phyloP scores from a whole-genome alignment of 1,284 basidiomycete species.

The Fomitopsis betulina region DNA sequence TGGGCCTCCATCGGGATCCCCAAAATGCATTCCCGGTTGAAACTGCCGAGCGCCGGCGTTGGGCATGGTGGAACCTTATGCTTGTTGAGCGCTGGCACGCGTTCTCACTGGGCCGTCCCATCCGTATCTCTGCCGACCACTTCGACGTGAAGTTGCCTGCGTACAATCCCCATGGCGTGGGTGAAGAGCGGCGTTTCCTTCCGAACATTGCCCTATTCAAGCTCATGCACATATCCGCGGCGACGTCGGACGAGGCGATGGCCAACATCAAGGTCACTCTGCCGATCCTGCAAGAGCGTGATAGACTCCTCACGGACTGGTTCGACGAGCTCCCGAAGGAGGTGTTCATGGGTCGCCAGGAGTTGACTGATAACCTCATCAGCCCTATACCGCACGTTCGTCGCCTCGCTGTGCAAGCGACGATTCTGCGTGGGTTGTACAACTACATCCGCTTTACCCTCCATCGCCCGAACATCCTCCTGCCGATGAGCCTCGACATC shows the following conservation, averaged over 20 bases:
- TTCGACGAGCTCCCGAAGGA: constrained; percentile 67
- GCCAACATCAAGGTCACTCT: constrained; percentile 71
- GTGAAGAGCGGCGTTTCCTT: constrained; percentile 59
- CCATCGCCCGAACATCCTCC: constrained; percentile 69
- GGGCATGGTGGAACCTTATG: constrained; percentile 85
- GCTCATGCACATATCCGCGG: constrained; percentile 69
- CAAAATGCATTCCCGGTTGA: constrained; percentile 65
- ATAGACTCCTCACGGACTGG: constrained; percentile 64
- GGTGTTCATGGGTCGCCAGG: constrained; percentile 69
- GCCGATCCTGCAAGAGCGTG: constrained; percentile 63
- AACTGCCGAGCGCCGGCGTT: constrained; percentile 67
- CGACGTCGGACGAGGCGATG: constrained; percentile 78
- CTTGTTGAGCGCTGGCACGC: constrained; percentile 79
- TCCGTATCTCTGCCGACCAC: constrained; percentile 69
- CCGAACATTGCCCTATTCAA: constrained; percentile 73
- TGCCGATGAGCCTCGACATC: constrained; percentile 59
- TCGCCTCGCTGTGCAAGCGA: constrained; percentile 68
- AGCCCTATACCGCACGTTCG: constrained; percentile 52
- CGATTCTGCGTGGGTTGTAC: constrained; percentile 69
- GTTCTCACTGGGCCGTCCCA: constrained; percentile 75
- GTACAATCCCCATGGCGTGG: constrained; percentile 51
- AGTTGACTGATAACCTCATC: constrained; percentile 61
- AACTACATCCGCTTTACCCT: constrained; percentile 79
- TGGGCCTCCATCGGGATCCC: constrained; percentile 82
- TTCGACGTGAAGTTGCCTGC: constrained; percentile 74